These are phyloP conservation scores for Rhazya stricta DNA, from an alignment of 257 asterid species.

Conservation along the genomic window DNA sequence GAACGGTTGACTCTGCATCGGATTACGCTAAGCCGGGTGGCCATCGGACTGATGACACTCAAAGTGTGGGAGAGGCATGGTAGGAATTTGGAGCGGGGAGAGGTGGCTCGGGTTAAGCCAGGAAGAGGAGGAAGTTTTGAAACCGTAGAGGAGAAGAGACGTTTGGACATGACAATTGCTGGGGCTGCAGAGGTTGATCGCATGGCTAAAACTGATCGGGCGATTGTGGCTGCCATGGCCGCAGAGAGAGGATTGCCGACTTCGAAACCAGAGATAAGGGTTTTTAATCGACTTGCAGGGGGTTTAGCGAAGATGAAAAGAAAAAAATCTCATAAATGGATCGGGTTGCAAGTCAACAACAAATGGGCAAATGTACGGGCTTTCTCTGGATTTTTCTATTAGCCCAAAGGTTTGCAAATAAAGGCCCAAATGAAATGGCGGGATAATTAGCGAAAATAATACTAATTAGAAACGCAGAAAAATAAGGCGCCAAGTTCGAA, in stretches of 20 bases:
- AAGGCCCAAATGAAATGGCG: background rate
- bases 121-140: slow-evolving; percentile 42
- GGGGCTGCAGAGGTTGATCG: slow-evolving; percentile 39
- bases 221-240: slow-evolving; percentile 46
- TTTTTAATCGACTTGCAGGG: slow-evolving; percentile 8
- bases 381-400: background rate
- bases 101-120: slow-evolving; percentile 30
- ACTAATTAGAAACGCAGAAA: background rate
- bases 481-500: slow-evolving; percentile 9
- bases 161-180: slow-evolving; percentile 30
- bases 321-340: background rate
- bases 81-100: slow-evolving; percentile 26
- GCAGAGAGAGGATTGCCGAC: slow-evolving; percentile 5
- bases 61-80: slow-evolving; percentile 28
- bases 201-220: slow-evolving; percentile 44
- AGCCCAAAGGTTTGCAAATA: background rate
- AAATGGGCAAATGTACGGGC: background rate
- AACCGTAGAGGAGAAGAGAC: slow-evolving; percentile 42
- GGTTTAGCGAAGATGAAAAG: background rate
- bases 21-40: slow-evolving; percentile 32
- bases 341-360: background rate
- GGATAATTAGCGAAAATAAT: background rate
- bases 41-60: slow-evolving; percentile 21
- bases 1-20: slow-evolving; percentile 71
- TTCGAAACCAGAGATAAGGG: slow-evolving; percentile 12